Percentiles rank a stretch among this genome's conserved stretches.
These are phyloP conservation scores for Penicillium sclerotigenum DNA, from an alignment of 2,329 filamentous ascomycete species.

Conservation along the genomic window DNA sequence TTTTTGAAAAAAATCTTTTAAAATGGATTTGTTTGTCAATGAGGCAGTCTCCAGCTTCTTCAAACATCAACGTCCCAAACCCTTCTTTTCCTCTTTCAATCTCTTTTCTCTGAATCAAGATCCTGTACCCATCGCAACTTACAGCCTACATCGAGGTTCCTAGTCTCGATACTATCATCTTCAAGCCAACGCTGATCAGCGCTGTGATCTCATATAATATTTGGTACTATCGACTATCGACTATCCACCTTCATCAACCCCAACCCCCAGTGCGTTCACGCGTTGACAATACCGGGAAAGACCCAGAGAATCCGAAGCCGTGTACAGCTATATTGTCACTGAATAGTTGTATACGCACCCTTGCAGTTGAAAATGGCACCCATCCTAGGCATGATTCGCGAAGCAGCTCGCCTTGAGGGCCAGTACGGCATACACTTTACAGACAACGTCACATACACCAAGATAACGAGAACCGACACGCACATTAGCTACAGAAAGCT, in stretches of 20 bases:
- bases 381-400: neutral
- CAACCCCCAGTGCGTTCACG: neutral
- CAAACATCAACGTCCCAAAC: neutral
- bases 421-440: neutral
- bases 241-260: neutral
- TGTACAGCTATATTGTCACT: neutral
- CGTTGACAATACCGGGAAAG: neutral
- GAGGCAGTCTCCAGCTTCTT: neutral
- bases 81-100: neutral
- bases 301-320: neutral
- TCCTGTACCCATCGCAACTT: neutral
- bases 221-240: neutral
- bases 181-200: neutral
- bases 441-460: neutral
- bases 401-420: neutral
- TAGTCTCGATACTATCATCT: neutral
- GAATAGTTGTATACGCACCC: neutral
- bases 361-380: neutral
- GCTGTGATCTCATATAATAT: neutral
- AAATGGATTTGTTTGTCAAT: neutral
- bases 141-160: neutral
- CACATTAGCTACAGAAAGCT: neutral
- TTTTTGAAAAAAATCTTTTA: no score
- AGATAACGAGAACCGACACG: neutral
- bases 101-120: neutral